Conservation (phyloP, 2,329 filamentous ascomycete genomes). For the Diplodia corticola region DNA sequence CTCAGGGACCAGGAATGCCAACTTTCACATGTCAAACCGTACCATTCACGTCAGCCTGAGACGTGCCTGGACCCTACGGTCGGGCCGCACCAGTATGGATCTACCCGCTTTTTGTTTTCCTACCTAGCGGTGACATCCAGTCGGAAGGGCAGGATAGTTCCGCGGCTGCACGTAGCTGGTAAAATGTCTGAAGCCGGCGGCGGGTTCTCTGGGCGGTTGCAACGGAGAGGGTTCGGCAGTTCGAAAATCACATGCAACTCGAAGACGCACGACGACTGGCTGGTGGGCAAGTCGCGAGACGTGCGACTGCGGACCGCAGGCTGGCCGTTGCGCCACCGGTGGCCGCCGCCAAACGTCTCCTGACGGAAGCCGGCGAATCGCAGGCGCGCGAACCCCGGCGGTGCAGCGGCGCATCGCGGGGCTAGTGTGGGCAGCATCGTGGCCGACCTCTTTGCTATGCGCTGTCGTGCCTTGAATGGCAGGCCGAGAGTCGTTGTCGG, state of each 20-base stretch:
- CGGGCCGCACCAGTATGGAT: conserved; percentile 12
- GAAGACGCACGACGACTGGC: neutral
- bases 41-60: neutral
- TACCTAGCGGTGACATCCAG: neutral
- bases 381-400: neutral
- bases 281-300: conserved; percentile 10
- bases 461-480: neutral
- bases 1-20: neutral
- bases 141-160: neutral
- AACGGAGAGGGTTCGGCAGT: neutral
- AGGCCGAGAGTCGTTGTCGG: neutral
- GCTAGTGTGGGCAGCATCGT: neutral
- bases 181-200: neutral
- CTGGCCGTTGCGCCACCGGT: neutral
- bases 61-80: conserved; percentile 1
- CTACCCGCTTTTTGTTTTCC: conserved; percentile 4
- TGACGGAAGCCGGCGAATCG: conserved; percentile 10
- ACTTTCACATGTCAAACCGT: conserved; percentile 5
- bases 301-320: conserved; percentile 12
- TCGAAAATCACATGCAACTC: neutral
- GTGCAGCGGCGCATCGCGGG: neutral
- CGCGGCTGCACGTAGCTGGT: neutral
- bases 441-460: neutral
- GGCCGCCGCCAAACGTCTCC: neutral
- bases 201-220: neutral